phyloP scores from a whole-genome alignment of 768 basidiomycete genomes.

The Lanmaoa pseudosensibilis region DNA sequence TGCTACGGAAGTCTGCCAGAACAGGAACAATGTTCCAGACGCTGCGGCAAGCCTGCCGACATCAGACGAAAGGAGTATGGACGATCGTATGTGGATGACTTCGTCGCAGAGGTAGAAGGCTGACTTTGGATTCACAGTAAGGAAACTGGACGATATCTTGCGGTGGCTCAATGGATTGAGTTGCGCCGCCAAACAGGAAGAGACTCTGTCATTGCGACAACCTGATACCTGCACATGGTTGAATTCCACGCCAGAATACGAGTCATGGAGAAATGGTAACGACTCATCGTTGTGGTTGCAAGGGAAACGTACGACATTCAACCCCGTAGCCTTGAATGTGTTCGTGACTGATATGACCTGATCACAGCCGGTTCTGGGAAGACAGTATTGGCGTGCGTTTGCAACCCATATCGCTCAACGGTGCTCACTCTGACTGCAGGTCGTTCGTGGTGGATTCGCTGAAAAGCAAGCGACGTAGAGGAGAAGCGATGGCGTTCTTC shows the following conservation, averaged over 20 bases:
- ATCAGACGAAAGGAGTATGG: background rate
- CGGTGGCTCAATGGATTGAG: slow-evolving; percentile 11
- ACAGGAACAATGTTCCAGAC: background rate
- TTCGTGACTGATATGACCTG: background rate
- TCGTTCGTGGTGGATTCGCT: slow-evolving; percentile 10
- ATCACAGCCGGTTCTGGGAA: slow-evolving; percentile 20
- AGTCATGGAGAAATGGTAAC: slow-evolving; percentile 1
- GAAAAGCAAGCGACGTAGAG: background rate
- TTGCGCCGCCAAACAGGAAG: slow-evolving; percentile 15
- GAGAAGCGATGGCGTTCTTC: slow-evolving; percentile 8
- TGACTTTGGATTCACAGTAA: background rate
- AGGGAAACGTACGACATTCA: slow-evolving; percentile 16
- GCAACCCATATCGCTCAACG: no score
- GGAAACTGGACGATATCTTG: slow-evolving; percentile 9
- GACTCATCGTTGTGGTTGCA: slow-evolving; percentile 15
- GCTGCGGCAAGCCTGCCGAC: background rate
- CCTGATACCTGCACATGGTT: slow-evolving; percentile 16
- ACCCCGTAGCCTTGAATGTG: background rate
- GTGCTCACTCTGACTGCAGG: background rate
- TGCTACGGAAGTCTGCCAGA: background rate
- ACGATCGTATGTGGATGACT: background rate
- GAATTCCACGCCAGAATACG: background rate
- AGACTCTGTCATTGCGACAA: slow-evolving; percentile 5
- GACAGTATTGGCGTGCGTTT: slow-evolving; percentile 17
- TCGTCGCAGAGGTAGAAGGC: background rate